Evolutionary conservation across 139 green algal species (phyloP).

Genomic region (Pseudopediastrum boryanum): DNA sequence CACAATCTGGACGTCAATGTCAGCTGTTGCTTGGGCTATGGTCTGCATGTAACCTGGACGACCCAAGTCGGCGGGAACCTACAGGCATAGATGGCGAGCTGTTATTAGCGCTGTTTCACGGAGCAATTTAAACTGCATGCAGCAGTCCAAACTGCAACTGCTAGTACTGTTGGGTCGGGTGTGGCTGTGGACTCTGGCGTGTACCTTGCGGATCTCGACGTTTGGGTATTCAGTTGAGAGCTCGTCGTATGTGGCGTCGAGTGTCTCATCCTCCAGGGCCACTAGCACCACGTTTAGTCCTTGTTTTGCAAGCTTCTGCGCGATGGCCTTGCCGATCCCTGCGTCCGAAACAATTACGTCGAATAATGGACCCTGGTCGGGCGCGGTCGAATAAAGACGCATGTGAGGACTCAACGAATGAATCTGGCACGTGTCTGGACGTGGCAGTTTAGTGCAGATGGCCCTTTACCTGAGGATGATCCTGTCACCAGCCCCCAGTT

Average conservation of each 20-base stretch:
- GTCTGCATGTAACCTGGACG: conserved; percentile 67
- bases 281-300: conserved; percentile 93
- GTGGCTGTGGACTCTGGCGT: neutral
- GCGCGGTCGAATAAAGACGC: neutral
- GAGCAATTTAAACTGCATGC: too few relatives aligned
- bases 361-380: neutral
- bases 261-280: conserved; percentile 76
- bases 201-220: conserved; percentile 81
- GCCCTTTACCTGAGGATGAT: conserved; percentile 81
- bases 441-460: too few relatives aligned
- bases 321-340: conserved; percentile 94
- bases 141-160: too few relatives aligned
- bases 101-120: too few relatives aligned
- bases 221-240: conserved; percentile 66
- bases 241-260: conserved; percentile 77
- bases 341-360: neutral
- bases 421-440: too few relatives aligned
- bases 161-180: too few relatives aligned
- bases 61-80: conserved; percentile 85
- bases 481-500: conserved; percentile 95
- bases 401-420: too few relatives aligned
- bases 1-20: conserved; percentile 84
- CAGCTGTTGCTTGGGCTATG: conserved; percentile 74
- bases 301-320: conserved; percentile 79
- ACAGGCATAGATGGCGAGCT: too few relatives aligned